A percentile compares a stretch with the other conserved stretches of the same genome.
Evolutionary conservation across 2,329 filamentous ascomycete species (phyloP).

Genomic region (Monosporascus sp.): DNA sequence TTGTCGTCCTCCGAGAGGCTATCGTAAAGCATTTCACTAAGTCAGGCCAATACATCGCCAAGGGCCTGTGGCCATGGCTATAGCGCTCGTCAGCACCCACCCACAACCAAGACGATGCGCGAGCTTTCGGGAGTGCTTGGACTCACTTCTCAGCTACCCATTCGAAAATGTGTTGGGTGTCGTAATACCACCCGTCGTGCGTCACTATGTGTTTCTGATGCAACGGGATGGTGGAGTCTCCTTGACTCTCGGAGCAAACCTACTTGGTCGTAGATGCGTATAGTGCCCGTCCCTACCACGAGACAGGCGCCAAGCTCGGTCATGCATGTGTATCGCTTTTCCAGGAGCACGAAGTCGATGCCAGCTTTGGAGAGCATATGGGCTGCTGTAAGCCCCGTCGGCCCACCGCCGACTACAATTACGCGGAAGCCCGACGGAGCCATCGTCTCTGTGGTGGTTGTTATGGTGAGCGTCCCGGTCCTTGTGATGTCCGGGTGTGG

Average conservation of each 20-base stretch:
- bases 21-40: conserved; percentile 8
- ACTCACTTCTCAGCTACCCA: too few species aligned
- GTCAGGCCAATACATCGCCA: conserved; percentile 8
- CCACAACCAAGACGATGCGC: too few species aligned
- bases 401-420: conserved; percentile 20
- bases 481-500: too few species aligned
- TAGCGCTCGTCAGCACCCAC: neutral
- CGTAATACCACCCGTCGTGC: too few species aligned
- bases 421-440: conserved; percentile 3
- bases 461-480: too few species aligned
- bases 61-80: conserved; percentile 5
- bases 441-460: too few species aligned
- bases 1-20: conserved; percentile 3
- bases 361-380: conserved; percentile 19
- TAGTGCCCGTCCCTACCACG: neutral
- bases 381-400: conserved; percentile 19
- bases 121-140: too few species aligned
- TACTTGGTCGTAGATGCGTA: neutral
- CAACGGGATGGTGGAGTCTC: neutral
- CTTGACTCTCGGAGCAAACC: neutral
- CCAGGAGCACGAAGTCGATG: conserved; percentile 33
- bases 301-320: neutral
- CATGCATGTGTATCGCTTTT: conserved; percentile 8
- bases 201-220: too few species aligned
- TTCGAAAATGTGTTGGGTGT: too few species aligned